A percentile compares a stretch with the other conserved stretches of the same genome.
Conservation (phyloP, 2,329 filamentous ascomycete genomes). For the Trichoderma sp. region DNA sequence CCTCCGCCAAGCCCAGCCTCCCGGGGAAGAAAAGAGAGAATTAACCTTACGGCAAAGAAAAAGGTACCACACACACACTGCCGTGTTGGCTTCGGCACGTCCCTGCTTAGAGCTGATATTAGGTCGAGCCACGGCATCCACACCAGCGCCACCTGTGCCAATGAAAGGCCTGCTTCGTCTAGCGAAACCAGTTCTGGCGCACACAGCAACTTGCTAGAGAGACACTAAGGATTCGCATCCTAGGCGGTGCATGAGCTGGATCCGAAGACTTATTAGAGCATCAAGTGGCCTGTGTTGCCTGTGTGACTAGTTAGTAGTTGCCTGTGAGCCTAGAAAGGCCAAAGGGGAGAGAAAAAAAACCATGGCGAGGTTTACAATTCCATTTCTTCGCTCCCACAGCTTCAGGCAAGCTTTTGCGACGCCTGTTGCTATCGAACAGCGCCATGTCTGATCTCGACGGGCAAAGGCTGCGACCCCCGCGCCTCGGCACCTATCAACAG, state of each 20-base stretch:
- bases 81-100: background rate
- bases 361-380: background rate
- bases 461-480: conserved; percentile 1
- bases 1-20: background rate
- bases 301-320: background rate
- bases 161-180: background rate
- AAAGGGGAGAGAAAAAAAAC: background rate
- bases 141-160: conserved; percentile 11
- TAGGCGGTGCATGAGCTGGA: background rate
- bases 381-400: background rate
- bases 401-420: background rate
- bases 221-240: conserved; percentile 18
- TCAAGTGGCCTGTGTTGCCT: background rate
- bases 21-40: background rate
- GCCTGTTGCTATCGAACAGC: background rate
- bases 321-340: background rate
- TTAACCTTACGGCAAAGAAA: background rate
- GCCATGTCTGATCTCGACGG: conserved; percentile 8
- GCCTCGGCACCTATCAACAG: conserved; percentile 21
- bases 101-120: background rate
- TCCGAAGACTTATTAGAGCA: background rate
- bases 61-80: conserved; percentile 1
- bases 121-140: conserved; percentile 2
- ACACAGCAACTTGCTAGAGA: conserved; percentile 3
- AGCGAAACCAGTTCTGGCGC: conserved; percentile 1